Base-by-base conservation (phyloP, 2,329 filamentous ascomycete genomes). In the Fusarium sp. region DNA sequence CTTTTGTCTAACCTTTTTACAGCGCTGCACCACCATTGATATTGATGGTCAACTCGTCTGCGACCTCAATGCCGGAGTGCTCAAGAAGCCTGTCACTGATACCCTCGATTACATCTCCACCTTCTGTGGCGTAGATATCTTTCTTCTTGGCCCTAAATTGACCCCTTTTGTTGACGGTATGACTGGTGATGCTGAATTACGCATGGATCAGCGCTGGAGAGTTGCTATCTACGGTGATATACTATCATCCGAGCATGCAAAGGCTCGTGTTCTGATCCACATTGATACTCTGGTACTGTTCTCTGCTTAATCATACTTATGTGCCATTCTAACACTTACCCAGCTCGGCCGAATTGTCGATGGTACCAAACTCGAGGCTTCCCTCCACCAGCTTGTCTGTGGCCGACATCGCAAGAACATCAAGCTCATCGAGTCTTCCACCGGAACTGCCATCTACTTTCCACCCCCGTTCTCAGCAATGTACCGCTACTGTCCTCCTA, bases 391-490 rank as follows among this genome's bases (percentile, higher is more conserved):
- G 66, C 88, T 98, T 62, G 91, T 98, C 56, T 98, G 95, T 81
- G 96, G 96, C 55, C 93, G 96, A 55, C 96, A 95, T 77, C 90
- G 96, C 77, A 97, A 98, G 86, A 98, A 98, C 82, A 98, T 99
- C 85, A 98, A 98, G 86, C 86, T 96, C 78, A 98, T 99, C 79
- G 96, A 99, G 83, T 97, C 96, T 20, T 91, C 93, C 34, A 98
- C 96, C 20, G 94, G 95, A 78, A 98, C 96, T 14, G 96, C 96
- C 73, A 98, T 99, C 78, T 99, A 99, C 85, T 98, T 99, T 80
- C 96, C 96, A 34, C 95, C 95, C 13, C 93, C 96, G 2, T 98
- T 98, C 81, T 95, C 96, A 20, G 91, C 93, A 67, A 92, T 98
- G 74, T 98, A 96, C 80, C 93, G 94, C 68, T 99, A 98, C 82